Conservation (phyloP, 2,329 filamentous ascomycete species). For the Claviceps pusilla region DNA sequence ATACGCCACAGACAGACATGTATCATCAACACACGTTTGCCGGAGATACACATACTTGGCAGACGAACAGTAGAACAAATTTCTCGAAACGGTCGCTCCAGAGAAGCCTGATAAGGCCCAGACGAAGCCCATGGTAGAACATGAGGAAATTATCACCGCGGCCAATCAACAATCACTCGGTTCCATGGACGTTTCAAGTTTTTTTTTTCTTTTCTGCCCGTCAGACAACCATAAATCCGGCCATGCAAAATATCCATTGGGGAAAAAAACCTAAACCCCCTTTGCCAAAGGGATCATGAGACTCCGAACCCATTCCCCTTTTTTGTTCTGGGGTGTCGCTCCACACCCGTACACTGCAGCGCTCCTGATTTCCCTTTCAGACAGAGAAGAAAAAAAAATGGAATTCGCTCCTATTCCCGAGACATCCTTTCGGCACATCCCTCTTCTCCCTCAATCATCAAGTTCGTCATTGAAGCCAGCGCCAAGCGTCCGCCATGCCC, state of each 20-base stretch:
- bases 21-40: too few relatives aligned
- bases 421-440: neutral
- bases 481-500: neutral
- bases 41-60: too few relatives aligned
- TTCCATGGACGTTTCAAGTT: slow-evolving; percentile 26
- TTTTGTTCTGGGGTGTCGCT: slow-evolving; percentile 5
- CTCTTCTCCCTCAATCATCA: neutral
- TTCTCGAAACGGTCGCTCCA: too few relatives aligned
- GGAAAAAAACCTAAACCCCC: neutral
- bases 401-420: neutral
- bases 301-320: slow-evolving; percentile 19
- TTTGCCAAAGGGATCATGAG: slow-evolving; percentile 31
- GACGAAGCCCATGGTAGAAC: too few relatives aligned
- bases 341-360: slow-evolving; percentile 14
- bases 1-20: too few relatives aligned
- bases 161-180: neutral
- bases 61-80: too few relatives aligned
- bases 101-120: too few relatives aligned
- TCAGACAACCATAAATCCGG: slow-evolving; percentile 19
- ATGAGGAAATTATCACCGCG: too few relatives aligned
- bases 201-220: slow-evolving; percentile 41
- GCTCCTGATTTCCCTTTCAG: neutral
- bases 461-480: neutral
- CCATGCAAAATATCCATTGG: neutral
- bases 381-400: neutral